Evolutionary conservation across 2,329 filamentous ascomycete genomes (phyloP).

Genomic region (Talaromyces islandicus): DNA sequence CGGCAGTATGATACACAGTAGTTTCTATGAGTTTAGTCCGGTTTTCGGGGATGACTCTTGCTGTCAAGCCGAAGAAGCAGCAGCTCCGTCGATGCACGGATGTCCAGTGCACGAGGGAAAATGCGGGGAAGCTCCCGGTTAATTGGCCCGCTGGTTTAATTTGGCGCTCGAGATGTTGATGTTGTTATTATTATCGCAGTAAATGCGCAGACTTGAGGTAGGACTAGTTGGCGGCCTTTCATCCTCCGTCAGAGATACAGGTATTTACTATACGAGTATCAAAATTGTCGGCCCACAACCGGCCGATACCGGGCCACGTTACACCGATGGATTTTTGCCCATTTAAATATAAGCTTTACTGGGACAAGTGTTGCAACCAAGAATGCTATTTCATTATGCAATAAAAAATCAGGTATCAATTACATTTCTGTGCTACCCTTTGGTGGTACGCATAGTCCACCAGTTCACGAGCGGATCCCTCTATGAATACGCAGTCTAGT

Average conservation of each 20-base stretch:
- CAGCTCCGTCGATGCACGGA: no score
- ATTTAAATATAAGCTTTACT: background rate
- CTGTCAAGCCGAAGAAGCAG: background rate
- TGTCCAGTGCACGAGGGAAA: background rate
- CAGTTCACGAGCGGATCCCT: no score
- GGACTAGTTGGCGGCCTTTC: background rate
- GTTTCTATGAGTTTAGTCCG: background rate
- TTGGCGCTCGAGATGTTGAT: no score
- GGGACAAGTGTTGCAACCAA: no score
- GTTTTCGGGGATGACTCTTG: background rate
- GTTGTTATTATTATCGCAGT: background rate
- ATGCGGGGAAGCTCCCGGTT: background rate
- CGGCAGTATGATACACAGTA: no score
- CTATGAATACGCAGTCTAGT: no score
- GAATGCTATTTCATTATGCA: no score
- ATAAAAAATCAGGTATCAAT: no score
- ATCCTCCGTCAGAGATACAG: background rate
- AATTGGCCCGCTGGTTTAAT: background rate
- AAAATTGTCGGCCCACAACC: background rate
- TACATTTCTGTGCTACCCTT: no score
- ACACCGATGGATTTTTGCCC: background rate
- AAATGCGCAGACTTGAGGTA: background rate
- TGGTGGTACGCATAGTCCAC: no score
- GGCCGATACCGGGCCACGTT: background rate
- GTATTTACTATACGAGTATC: no score